Evolutionary conservation across 306 rosid genomes (phyloP).

Genomic region (Cicer cuneatum): DNA sequence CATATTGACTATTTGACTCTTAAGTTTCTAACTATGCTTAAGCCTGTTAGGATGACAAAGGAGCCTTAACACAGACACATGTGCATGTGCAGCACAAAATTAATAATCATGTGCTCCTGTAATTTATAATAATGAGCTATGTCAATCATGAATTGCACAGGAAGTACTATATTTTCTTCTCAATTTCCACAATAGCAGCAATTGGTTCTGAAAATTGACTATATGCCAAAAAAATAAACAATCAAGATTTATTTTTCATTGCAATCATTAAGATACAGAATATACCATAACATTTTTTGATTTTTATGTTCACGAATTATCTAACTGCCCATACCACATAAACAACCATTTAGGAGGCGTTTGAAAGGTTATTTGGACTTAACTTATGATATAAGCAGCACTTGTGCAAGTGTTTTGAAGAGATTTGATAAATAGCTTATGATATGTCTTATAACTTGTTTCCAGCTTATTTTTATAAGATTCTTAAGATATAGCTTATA

Average conservation of each 20-base stretch:
- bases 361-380: neutral
- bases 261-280: neutral
- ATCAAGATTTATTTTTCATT: conserved; percentile 6
- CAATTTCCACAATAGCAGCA: neutral
- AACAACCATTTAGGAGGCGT: neutral
- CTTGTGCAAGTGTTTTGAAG: neutral
- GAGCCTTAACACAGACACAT: neutral
- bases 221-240: neutral
- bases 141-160: conserved; percentile 11
- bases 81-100: neutral
- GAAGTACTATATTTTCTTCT: neutral
- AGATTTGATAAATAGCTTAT: neutral
- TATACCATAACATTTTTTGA: neutral
- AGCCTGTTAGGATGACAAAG: neutral
- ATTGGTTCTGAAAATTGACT: conserved; percentile 4
- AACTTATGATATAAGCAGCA: neutral
- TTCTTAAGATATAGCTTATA: neutral
- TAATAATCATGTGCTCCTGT: neutral
- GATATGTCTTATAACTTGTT: neutral
- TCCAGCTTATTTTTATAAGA: neutral
- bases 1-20: no score
- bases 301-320: conserved; percentile 18
- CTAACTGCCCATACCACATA: conserved; percentile 21
- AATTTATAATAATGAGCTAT: no score
- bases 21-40: neutral